Percentiles rank a stretch among this genome's conserved stretches.
These are phyloP conservation scores for Fusarium xyrophilum DNA, from an alignment of 2,329 filamentous ascomycete genomes.

Conservation along the genomic window DNA sequence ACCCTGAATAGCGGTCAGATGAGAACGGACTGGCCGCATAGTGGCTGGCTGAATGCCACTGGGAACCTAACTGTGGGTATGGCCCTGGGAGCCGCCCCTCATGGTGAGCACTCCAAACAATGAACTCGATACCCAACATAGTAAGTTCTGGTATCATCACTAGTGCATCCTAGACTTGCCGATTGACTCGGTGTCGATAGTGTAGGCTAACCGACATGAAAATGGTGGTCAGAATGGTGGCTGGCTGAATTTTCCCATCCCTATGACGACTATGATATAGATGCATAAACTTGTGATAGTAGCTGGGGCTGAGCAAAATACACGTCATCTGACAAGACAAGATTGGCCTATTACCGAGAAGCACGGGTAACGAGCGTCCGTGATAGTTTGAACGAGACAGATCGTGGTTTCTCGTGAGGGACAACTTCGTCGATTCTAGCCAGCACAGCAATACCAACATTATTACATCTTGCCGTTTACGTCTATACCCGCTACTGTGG, in stretches of 20 bases:
- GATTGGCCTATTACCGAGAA: background rate
- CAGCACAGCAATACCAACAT: background rate
- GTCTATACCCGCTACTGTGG: accelerated
- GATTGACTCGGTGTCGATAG: background rate
- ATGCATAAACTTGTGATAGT: background rate
- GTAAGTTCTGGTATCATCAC: accelerated
- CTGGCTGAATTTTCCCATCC: background rate
- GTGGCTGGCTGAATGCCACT: background rate
- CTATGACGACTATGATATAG: background rate
- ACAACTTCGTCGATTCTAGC: background rate
- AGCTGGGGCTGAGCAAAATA: background rate
- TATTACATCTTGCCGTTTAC: accelerated
- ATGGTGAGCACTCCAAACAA: background rate
- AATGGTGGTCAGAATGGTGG: background rate
- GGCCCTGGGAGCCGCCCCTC: background rate
- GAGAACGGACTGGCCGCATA: background rate
- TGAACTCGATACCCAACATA: accelerated
- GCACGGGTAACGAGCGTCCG: background rate
- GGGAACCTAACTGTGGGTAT: background rate
- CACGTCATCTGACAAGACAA: background rate
- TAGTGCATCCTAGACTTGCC: accelerated
- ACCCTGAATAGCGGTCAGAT: background rate
- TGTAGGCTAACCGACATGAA: background rate
- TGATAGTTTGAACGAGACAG: background rate
- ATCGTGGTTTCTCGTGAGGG: accelerated